phyloP scores from a whole-genome alignment of 257 asterid species.

The Salvia rosmarinus region DNA sequence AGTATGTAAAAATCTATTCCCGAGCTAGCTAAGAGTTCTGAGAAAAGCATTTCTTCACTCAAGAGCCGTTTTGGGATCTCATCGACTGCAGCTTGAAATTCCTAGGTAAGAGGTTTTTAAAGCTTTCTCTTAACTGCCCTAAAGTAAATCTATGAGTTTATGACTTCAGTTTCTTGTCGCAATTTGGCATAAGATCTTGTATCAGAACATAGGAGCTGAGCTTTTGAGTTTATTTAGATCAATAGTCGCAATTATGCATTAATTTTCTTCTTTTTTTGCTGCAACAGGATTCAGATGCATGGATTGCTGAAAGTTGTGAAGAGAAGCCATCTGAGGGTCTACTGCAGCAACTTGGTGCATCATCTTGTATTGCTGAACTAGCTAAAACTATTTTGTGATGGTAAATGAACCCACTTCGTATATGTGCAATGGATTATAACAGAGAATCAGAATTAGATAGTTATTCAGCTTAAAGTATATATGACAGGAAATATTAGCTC shows the following conservation, averaged over 20 bases:
- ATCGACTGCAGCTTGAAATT: slow-evolving; percentile 39
- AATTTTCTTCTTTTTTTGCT: slow-evolving; percentile 9
- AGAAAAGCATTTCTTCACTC: slow-evolving; percentile 71
- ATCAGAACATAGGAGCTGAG: neutral
- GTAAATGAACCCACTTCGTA: slow-evolving; percentile 22
- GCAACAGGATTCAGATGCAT: slow-evolving; percentile 36
- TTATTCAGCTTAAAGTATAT: neutral
- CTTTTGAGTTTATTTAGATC: neutral
- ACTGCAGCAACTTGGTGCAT: slow-evolving; percentile 27
- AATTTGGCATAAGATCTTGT: neutral
- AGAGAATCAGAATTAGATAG: neutral
- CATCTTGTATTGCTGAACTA: slow-evolving; percentile 15
- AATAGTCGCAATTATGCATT: neutral
- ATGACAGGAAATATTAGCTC: neutral
- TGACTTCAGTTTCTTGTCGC: neutral
- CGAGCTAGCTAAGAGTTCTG: slow-evolving; percentile 63
- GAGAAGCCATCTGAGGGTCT: slow-evolving; percentile 32
- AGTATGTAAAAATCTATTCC: slow-evolving; percentile 76
- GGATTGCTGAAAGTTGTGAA: slow-evolving; percentile 20
- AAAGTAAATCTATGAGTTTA: neutral
- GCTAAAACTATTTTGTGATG: slow-evolving; percentile 4
- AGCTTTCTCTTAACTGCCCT: slow-evolving; percentile 19
- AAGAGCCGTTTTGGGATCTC: slow-evolving; percentile 70
- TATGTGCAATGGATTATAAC: slow-evolving; percentile 2
- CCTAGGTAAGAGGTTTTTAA: slow-evolving; percentile 37